Evolutionary conservation across 768 basidiomycete species (phyloP).

Genomic region (Filobasidium wieringae): DNA sequence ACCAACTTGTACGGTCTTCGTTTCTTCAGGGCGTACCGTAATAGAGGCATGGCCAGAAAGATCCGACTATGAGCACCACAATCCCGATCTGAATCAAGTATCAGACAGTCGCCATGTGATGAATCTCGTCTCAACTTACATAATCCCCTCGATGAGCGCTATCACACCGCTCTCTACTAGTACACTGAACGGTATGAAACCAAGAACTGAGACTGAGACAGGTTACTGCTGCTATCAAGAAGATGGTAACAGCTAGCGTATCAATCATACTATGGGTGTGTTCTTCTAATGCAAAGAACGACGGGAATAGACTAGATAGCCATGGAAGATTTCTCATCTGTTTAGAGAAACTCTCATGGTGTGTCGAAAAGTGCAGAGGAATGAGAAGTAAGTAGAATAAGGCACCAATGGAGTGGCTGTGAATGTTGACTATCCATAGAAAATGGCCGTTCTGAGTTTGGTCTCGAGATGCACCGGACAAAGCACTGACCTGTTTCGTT

Average conservation of each 20-base stretch:
- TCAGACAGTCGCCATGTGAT: neutral
- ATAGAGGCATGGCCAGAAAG: slow-evolving; percentile 62
- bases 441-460: slow-evolving; percentile 8
- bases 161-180: slow-evolving; percentile 51
- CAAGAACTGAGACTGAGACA: slow-evolving; percentile 61
- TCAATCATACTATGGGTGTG: slow-evolving; percentile 51
- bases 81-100: slow-evolving; percentile 59
- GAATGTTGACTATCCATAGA: slow-evolving; percentile 59
- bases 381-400: slow-evolving; percentile 49
- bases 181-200: slow-evolving; percentile 62
- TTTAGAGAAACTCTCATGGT: neutral
- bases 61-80: slow-evolving; percentile 61
- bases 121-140: too few relatives aligned
- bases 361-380: slow-evolving; percentile 43
- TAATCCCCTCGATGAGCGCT: slow-evolving; percentile 37
- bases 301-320: neutral
- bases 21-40: slow-evolving; percentile 42
- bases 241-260: slow-evolving; percentile 50
- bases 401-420: slow-evolving; percentile 65
- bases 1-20: slow-evolving; percentile 47
- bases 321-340: neutral
- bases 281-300: neutral
- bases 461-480: neutral
- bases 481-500: slow-evolving; percentile 31
- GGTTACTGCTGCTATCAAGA: slow-evolving; percentile 58